A percentile compares a stretch with the other conserved stretches of the same genome.
phyloP scores from a whole-genome alignment of 768 basidiomycete species.

The Strobilomyces echinocephalus region DNA sequence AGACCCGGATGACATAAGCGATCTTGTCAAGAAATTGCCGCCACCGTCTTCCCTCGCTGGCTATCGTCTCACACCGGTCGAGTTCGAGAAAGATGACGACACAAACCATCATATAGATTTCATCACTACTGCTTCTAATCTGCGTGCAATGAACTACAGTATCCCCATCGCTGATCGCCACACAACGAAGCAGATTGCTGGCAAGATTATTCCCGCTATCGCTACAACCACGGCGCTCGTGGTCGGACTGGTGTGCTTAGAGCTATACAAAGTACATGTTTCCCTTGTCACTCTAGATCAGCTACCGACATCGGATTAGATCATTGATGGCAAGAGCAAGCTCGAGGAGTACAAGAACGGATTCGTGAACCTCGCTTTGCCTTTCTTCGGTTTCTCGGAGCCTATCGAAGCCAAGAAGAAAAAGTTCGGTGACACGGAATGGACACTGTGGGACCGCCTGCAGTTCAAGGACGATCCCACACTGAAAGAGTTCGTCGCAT shows the following conservation, averaged over 20 bases:
- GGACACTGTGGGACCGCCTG: slow-evolving; percentile 99
- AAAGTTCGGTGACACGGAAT: slow-evolving; percentile 84
- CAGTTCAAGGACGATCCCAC: slow-evolving; percentile 88
- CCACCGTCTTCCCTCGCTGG: slow-evolving; percentile 89
- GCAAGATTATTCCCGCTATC: slow-evolving; percentile 99
- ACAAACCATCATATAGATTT: slow-evolving; percentile 98
- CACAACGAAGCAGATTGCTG: slow-evolving; percentile 94
- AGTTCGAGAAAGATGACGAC: slow-evolving; percentile 99
- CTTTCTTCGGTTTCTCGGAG: slow-evolving; percentile 99
- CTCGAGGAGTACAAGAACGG: slow-evolving; percentile 97
- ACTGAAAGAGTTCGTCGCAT: slow-evolving; percentile 75
- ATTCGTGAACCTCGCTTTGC: slow-evolving; percentile 94
- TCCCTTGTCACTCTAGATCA: neutral
- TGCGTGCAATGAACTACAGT: slow-evolving; percentile 92
- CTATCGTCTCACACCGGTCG: slow-evolving; percentile 92
- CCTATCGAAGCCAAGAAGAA: slow-evolving; percentile 86
- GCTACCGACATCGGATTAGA: slow-evolving; percentile 38
- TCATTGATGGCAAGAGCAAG: slow-evolving; percentile 93
- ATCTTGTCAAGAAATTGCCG: slow-evolving; percentile 68
- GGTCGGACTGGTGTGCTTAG: slow-evolving; percentile 92
- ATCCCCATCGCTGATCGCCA: slow-evolving; percentile 86
- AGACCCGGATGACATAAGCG: slow-evolving; percentile 50
- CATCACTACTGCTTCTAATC: slow-evolving; percentile 95
- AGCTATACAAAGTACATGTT: slow-evolving; percentile 82
- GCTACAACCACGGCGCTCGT: slow-evolving; percentile 97